Evolutionary conservation across 2,329 filamentous ascomycete genomes (phyloP).

Genomic region (Pyrenophora graminea): DNA sequence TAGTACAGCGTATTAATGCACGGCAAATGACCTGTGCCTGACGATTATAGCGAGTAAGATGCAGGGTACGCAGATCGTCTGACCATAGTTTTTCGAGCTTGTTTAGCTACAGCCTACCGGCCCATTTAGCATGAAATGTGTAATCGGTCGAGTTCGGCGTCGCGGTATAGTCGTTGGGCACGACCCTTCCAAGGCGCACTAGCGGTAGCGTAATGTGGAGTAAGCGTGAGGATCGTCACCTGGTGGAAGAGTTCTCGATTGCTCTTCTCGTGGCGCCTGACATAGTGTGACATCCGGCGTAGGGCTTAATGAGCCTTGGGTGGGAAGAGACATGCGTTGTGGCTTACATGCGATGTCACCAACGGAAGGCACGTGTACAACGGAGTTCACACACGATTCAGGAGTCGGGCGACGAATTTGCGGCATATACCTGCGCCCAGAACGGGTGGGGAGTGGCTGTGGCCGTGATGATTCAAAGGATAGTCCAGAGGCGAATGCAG

Average conservation of each 20-base stretch:
- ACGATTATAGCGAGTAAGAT: background rate
- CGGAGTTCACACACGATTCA: background rate
- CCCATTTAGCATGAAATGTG: no score
- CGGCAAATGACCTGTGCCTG: background rate
- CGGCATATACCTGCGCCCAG: background rate
- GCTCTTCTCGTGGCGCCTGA: conserved; percentile 3
- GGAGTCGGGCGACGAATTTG: background rate
- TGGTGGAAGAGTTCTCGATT: conserved; percentile 11
- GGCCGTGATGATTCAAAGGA: background rate
- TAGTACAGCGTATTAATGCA: background rate
- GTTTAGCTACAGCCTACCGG: conserved; percentile 4
- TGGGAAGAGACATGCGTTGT: background rate
- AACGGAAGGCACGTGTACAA: background rate
- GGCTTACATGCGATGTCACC: background rate
- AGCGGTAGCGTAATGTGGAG: background rate
- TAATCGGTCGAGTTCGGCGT: no score
- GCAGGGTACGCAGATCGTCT: background rate
- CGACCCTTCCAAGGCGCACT: background rate
- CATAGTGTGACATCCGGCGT: conserved; percentile 2
- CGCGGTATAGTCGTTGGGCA: background rate
- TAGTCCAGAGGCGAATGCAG: no score
- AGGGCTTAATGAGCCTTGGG: background rate
- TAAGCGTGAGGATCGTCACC: background rate
- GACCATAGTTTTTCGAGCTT: conserved; percentile 1
- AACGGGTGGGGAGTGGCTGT: background rate